Base-by-base conservation (phyloP, 306 rosid species). In the Dalbergia oliveri region DNA sequence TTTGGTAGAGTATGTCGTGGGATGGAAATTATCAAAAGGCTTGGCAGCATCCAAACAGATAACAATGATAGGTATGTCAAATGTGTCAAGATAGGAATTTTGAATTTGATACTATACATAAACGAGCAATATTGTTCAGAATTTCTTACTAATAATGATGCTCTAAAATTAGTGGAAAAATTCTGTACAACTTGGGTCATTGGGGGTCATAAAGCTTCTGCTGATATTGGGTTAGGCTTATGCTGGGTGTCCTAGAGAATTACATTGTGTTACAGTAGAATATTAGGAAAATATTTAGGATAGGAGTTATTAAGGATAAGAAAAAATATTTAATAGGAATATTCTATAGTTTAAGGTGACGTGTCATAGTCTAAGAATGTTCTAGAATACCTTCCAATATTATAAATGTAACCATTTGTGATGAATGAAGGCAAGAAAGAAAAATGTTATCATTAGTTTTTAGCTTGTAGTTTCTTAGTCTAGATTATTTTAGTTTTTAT, bases 31-130 rank as follows among this genome's bases (percentile, higher is more conserved):
- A 89, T 95, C 89, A 95, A 93, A 86, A 89, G 97, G 83, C 99
- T 95, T 75, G 97, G 98, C 76, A 95, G 98, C 57, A 90, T 95
- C 79, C 99, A 93, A 84, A 95, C 99, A 54, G 99, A 95, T 84
- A 95, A 88, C 86, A 95, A 61, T 79, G 99, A 95, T 75, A 90
- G 99, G 99, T 93, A 84, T 78, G 82, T 79, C n/a, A 81, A 75
- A 56, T 60, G 31, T 65, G 43, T 51, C 68, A 41, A 41, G 13
- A 59, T 70, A 14, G 57, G 44, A 64, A 18, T 61, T 37, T 37
- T 5, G 50, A 57, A 47, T 12, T 2, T 50, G 16, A 76, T 66
- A 19, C 35, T 74, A 53, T 31, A 1, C 19, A 7, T 3, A 37
- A 18, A 62, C 63, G 39, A 21, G 21, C 4, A 58, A 19, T 79